Conservation (phyloP, 1,139 yeast genomes). For the Diutina sp. region DNA sequence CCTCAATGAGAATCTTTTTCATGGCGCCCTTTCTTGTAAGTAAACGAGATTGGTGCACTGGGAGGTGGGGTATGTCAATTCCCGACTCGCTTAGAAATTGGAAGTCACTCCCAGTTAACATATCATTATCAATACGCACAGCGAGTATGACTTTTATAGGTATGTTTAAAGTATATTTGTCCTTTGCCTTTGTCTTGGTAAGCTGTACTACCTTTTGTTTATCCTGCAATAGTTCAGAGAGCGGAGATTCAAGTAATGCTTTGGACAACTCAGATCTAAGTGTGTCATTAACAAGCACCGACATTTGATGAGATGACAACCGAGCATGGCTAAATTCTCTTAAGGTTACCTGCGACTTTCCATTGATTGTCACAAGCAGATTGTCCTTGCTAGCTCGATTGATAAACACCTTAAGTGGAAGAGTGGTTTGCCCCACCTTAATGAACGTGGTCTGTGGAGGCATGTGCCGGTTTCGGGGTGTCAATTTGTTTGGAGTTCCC, state of each 20-base stretch:
- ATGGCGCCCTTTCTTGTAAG: not conserved
- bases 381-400: not conserved
- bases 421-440: not conserved
- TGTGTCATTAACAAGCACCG: not conserved
- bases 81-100: not conserved
- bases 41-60: not conserved
- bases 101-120: not conserved
- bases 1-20: not conserved
- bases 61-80: not conserved
- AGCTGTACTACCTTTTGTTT: not conserved
- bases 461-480: not conserved
- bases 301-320: not conserved
- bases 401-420: not conserved
- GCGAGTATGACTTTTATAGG: not conserved
- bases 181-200: not conserved
- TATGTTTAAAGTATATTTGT: not conserved
- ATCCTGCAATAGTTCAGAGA: not conserved
- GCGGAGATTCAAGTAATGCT: not conserved
- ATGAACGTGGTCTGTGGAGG: constrained; percentile 1
- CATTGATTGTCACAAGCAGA: not conserved
- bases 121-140: not conserved
- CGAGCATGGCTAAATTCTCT: constrained; percentile 1
- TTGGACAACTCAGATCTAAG: not conserved
- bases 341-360: not conserved
- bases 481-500: no score